Conservation (phyloP, 805 yeast genomes). For the Saturnispora silvae region DNA sequence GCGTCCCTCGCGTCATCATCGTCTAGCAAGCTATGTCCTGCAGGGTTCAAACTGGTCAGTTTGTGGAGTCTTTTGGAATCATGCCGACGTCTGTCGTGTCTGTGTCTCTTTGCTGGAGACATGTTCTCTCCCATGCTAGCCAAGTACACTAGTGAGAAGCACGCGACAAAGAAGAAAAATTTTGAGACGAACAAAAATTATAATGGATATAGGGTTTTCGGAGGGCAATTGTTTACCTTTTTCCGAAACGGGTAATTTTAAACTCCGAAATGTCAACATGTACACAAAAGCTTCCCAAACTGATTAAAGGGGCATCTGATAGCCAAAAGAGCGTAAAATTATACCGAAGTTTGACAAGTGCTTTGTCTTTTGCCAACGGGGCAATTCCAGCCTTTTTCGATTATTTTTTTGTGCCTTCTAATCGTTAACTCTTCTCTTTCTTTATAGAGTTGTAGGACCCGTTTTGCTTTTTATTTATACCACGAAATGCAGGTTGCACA, state of each 20-base stretch:
- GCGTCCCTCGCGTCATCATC: not conserved
- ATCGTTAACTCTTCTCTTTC: too few relatives aligned
- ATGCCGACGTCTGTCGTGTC: constrained; percentile 6
- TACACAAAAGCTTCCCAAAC: not conserved
- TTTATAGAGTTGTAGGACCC: too few relatives aligned
- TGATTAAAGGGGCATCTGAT: not conserved
- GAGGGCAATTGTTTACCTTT: constrained; percentile 16
- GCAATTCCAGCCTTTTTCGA: too few relatives aligned
- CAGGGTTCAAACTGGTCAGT: constrained; percentile 5
- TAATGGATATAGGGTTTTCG: too few relatives aligned
- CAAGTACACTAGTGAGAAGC: not conserved
- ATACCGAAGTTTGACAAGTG: too few relatives aligned
- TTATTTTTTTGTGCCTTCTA: too few relatives aligned
- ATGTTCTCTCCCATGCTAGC: not conserved
- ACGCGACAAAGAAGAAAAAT: not conserved
- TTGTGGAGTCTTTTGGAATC: constrained; percentile 17
- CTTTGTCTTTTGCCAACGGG: too few relatives aligned
- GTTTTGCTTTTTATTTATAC: too few relatives aligned
- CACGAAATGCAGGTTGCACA: too few relatives aligned
- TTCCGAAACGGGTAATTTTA: constrained; percentile 13
- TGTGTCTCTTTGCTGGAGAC: constrained; percentile 7
- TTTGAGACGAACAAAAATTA: not conserved
- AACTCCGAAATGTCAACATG: not conserved
- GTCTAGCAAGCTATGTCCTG: constrained; percentile 2
- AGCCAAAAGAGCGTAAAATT: not conserved